Percentiles rank a stretch among this genome's conserved stretches.
These are phyloP conservation scores for Carnegiea gigantea DNA, from an alignment of 179 eudicot genomes.

Conservation along the genomic window DNA sequence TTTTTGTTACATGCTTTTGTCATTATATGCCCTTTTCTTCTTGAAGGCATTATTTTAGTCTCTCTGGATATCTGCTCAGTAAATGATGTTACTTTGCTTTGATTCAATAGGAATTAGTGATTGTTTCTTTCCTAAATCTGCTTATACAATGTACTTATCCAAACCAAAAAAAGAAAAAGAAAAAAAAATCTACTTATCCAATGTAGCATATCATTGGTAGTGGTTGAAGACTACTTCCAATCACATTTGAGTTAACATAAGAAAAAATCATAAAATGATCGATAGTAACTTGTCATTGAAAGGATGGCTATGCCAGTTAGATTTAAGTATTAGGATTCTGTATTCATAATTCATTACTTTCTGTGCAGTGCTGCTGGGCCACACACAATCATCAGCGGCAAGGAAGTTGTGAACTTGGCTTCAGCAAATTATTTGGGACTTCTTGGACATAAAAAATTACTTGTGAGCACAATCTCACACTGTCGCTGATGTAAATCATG, in stretches of 20 bases:
- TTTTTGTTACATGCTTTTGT: no score
- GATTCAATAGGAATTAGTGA: neutral
- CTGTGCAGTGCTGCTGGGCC: conserved; percentile 86
- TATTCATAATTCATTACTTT: neutral
- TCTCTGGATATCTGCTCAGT: neutral
- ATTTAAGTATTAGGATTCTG: neutral
- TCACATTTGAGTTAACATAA: neutral
- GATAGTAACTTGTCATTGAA: neutral
- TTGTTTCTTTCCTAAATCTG: neutral
- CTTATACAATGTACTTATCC: no score
- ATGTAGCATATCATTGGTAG: neutral
- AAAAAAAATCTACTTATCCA: neutral
- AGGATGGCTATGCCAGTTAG: neutral
- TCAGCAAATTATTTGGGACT: conserved; percentile 94
- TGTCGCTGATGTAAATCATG: neutral
- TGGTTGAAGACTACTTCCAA: neutral
- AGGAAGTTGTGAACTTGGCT: conserved; percentile 87
- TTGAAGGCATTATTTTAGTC: neutral
- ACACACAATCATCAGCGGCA: conserved; percentile 72
- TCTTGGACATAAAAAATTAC: conserved; percentile 68
- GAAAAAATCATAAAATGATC: neutral
- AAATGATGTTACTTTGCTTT: neutral
- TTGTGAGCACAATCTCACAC: conserved; percentile 47
- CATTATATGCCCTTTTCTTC: neutral
- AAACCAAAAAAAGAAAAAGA: no score